phyloP scores from a whole-genome alignment of 163 green algal genomes.

The Scenedesmus sp. region DNA sequence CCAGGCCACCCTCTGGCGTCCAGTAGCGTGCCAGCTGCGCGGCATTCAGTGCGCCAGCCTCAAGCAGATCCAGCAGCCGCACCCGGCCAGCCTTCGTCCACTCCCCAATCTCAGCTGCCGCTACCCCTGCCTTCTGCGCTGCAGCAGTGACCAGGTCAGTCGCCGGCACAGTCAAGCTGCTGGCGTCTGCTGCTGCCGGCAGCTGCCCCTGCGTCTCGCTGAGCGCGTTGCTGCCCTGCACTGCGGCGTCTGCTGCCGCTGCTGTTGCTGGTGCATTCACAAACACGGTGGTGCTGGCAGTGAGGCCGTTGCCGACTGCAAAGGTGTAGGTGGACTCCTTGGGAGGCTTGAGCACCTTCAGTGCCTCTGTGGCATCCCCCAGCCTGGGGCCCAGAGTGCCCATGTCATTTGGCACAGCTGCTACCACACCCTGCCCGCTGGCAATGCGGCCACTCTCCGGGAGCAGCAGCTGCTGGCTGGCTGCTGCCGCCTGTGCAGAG shows the following conservation, averaged over 20 bases:
- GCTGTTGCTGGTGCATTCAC: neutral
- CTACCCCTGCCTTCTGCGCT: neutral
- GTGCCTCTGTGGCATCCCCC: slow-evolving; percentile 2
- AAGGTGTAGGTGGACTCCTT: slow-evolving; percentile 45
- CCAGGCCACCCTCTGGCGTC: neutral
- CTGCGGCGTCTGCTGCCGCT: neutral
- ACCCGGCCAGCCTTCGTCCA: slow-evolving; percentile 19
- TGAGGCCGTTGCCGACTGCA: slow-evolving; percentile 24
- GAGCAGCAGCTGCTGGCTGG: neutral
- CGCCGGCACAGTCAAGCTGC: slow-evolving; percentile 26
- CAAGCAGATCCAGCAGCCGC: neutral
- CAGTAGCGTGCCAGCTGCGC: slow-evolving; percentile 5
- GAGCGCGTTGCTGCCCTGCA: neutral
- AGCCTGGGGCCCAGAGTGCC: neutral
- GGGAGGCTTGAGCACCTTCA: slow-evolving; percentile 18
- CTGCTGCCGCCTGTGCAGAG: neutral
- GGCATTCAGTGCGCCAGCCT: neutral
- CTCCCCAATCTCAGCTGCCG: neutral
- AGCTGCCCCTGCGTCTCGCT: neutral
- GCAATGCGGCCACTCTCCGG: slow-evolving; percentile 1
- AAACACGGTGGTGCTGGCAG: slow-evolving; percentile 44
- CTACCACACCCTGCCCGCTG: neutral
- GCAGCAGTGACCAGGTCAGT: neutral
- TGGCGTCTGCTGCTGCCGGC: neutral
- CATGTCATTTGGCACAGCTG: slow-evolving; percentile 22